Percentiles rank a stretch among this genome's conserved stretches.
These are phyloP conservation scores for Claviceps monticola DNA, from an alignment of 2,329 filamentous ascomycete genomes.

Conservation along the genomic window DNA sequence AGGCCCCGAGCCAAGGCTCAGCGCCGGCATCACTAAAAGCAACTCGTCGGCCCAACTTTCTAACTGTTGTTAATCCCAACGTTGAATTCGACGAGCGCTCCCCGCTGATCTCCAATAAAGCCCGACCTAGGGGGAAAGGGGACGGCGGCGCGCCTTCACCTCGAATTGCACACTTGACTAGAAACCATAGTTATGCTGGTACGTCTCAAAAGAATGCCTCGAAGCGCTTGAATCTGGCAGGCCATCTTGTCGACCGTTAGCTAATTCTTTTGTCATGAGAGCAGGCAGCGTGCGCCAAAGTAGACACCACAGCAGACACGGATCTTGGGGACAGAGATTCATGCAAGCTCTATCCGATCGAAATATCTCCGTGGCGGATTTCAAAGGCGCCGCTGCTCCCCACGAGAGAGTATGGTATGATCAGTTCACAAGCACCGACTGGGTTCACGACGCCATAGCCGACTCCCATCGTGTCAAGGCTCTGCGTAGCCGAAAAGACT, in stretches of 20 bases:
- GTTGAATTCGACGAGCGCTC: conserved; percentile 29
- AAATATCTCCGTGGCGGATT: conserved; percentile 45
- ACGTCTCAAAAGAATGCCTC: conserved; percentile 6
- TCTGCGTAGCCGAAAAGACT: conserved; percentile 66
- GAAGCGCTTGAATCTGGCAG: background rate
- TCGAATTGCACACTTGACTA: conserved; percentile 15
- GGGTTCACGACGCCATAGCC: conserved; percentile 94
- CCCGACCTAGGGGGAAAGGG: conserved; percentile 29
- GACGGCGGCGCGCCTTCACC: conserved; percentile 17
- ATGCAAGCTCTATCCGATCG: conserved; percentile 46
- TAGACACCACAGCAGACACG: conserved; percentile 41
- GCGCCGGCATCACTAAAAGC: conserved; percentile 21
- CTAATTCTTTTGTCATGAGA: background rate
- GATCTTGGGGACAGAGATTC: conserved; percentile 47
- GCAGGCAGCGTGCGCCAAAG: conserved; percentile 24
- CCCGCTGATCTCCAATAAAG: conserved; percentile 24
- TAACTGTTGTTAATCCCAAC: conserved; percentile 15
- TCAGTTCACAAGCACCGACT: conserved; percentile 94
- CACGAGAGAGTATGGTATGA: conserved; percentile 97
- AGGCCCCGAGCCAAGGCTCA: conserved; percentile 14
- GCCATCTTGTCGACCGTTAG: background rate
- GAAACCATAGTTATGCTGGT: conserved; percentile 33
- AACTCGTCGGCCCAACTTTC: conserved; percentile 14
- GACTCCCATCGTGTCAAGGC: conserved; percentile 83
- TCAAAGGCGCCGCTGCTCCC: conserved; percentile 50